Base-by-base conservation (phyloP, 2,329 filamentous ascomycete species). In the Keithomyces neogunnii region DNA sequence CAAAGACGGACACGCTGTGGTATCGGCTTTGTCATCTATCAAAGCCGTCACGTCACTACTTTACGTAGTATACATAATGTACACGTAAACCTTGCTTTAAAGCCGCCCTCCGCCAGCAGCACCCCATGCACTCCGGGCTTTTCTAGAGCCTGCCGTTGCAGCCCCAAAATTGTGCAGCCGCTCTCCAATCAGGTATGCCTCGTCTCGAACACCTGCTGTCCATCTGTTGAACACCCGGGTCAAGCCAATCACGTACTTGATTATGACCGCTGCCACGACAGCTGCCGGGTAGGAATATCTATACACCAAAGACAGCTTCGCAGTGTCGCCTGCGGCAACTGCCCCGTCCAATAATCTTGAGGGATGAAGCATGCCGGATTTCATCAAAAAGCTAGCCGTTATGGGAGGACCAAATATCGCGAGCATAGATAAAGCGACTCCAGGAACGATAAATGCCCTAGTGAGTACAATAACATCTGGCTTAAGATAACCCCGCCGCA, bases 161-260 rank as follows among this genome's bases (percentile, higher is more conserved):
- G 67, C 66, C 3, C 89, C 88, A 69, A 96, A 95, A 67, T 99
- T 99, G 71, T 99, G 95, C 62, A 99, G 70, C 53, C 91, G 75
- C 71, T 99, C 92, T 2, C 93, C 93, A 63, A 97, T 93, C 44
- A 99, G 73, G 66, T 99, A 99, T 0, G 95, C 91, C 69, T 99
- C 95, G 66, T 99, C 95, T 39, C 89, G 77, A 45, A 99, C 89
- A 52, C 85, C 81, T 52, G 84, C 76, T 60, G 88, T 82, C 91
- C 92, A 97, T 26, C 81, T 73, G 45, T 80, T 78, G 48, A 93
- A 78, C 49, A 89, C 78, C 45, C 77, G 70, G 7, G 78, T 62
- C n/a, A 85, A 63, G 9, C 77, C 75, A 62, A 78, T 62, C 2
- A 70, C 64, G 32, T 75, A 66, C 51, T 59, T 66, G 3, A 73